Evolutionary conservation across 306 rosid species (phyloP).

Genomic region (Arachis hypogaea): DNA sequence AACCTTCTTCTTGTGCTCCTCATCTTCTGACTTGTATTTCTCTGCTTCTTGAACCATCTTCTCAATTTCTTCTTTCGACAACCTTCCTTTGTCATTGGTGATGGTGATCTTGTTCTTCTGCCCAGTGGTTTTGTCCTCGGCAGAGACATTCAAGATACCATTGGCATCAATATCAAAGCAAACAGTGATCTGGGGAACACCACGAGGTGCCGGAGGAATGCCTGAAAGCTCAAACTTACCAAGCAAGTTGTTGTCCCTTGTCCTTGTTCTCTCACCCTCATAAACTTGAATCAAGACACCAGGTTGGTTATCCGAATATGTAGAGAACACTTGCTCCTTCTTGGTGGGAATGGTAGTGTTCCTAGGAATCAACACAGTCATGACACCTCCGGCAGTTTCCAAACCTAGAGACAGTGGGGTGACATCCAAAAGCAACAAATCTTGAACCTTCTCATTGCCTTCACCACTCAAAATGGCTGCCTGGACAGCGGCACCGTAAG

Average conservation of each 20-base stretch:
- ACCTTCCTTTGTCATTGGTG: constrained; percentile 75
- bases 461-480: constrained; percentile 81
- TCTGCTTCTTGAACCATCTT: constrained; percentile 88
- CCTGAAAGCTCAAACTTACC: constrained; percentile 81
- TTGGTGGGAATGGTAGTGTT: constrained; percentile 76
- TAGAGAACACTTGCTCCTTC: constrained; percentile 77
- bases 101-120: constrained; percentile 86
- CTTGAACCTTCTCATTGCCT: constrained; percentile 80
- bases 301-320: constrained; percentile 73
- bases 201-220: constrained; percentile 79
- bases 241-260: constrained; percentile 70
- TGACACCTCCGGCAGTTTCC: constrained; percentile 79
- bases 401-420: constrained; percentile 71
- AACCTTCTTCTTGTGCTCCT: constrained; percentile 79
- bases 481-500: constrained; percentile 80
- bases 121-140: constrained; percentile 72
- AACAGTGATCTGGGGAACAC: constrained; percentile 77
- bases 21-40: constrained; percentile 80
- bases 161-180: constrained; percentile 78
- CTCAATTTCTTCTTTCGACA: constrained; percentile 76
- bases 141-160: constrained; percentile 76
- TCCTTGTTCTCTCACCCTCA: constrained; percentile 76
- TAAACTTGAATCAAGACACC: constrained; percentile 79
- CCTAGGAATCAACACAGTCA: constrained; percentile 77
- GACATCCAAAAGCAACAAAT: constrained; percentile 71